phyloP scores from a whole-genome alignment of 176 grass and related monocot species.

The Puya raimondii region DNA sequence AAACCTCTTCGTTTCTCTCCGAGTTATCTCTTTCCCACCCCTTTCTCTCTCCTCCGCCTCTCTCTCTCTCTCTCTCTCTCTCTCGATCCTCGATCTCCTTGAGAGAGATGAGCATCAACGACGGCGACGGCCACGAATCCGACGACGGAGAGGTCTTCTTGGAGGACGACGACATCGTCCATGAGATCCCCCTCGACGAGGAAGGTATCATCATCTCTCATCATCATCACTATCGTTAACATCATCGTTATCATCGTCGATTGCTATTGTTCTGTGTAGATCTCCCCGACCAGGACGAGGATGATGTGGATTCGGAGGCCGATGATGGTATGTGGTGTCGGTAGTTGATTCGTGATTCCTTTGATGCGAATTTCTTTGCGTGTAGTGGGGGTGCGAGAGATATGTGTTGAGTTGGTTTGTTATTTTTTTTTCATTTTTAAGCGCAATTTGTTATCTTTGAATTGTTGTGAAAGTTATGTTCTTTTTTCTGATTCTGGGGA shows the following conservation, averaged over 20 bases:
- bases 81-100: too few relatives aligned
- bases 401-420: too few relatives aligned
- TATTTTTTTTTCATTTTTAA: too few relatives aligned
- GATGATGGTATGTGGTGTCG: conserved; percentile 24
- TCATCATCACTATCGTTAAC: too few relatives aligned
- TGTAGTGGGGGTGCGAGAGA: background rate
- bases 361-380: background rate
- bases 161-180: conserved; percentile 58
- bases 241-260: background rate
- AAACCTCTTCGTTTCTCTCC: too few relatives aligned
- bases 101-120: conserved; percentile 35
- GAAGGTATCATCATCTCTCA: conserved; percentile 27
- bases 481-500: too few relatives aligned
- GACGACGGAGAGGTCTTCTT: conserved; percentile 56
- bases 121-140: conserved; percentile 18
- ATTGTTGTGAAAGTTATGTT: too few relatives aligned
- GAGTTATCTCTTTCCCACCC: too few relatives aligned
- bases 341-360: background rate
- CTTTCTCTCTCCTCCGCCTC: too few relatives aligned
- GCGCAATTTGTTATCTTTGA: too few relatives aligned
- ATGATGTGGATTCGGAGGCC: conserved; percentile 13
- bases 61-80: too few relatives aligned
- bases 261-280: conserved; percentile 17
- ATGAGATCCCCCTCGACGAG: conserved; percentile 50
- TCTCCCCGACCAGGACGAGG: conserved; percentile 52